These are phyloP conservation scores for Fusarium sp. DNA, from an alignment of 2,329 filamentous ascomycete genomes.

Conservation along the genomic window DNA sequence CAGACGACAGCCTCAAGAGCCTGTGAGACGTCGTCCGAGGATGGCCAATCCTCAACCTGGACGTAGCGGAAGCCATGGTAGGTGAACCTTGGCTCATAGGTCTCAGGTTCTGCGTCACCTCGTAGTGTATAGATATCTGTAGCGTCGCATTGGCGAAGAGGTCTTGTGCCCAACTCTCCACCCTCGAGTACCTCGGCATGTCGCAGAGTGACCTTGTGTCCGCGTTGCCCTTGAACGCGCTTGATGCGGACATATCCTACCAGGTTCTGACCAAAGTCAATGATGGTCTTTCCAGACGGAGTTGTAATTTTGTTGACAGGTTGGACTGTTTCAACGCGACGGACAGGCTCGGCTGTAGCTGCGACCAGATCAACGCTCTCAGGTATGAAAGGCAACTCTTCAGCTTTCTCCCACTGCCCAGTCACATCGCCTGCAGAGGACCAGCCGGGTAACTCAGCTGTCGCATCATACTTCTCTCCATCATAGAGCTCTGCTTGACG, in stretches of 20 bases:
- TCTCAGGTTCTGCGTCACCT: slow-evolving; percentile 24
- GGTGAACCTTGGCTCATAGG: slow-evolving; percentile 60
- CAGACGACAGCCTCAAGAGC: slow-evolving; percentile 52
- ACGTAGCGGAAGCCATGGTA: slow-evolving; percentile 67
- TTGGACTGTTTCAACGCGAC: slow-evolving; percentile 49
- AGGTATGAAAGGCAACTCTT: slow-evolving; percentile 4
- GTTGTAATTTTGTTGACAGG: slow-evolving; percentile 49
- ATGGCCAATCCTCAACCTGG: slow-evolving; percentile 59
- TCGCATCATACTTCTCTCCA: slow-evolving; percentile 62
- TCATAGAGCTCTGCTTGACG: slow-evolving; percentile 60
- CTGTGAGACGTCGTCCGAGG: slow-evolving; percentile 27
- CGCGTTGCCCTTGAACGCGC: slow-evolving; percentile 46
- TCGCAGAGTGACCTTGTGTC: slow-evolving; percentile 56
- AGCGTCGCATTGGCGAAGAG: slow-evolving; percentile 61
- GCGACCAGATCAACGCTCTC: slow-evolving; percentile 41
- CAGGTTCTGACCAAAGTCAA: slow-evolving; percentile 69
- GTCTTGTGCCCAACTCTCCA: slow-evolving; percentile 53
- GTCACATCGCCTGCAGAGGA: neutral
- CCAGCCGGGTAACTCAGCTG: slow-evolving; percentile 40
- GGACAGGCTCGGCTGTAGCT: slow-evolving; percentile 50
- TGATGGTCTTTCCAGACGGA: slow-evolving; percentile 56
- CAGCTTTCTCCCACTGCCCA: neutral
- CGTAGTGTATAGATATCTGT: slow-evolving; percentile 57
- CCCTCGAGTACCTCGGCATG: slow-evolving; percentile 68
- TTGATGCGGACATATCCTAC: slow-evolving; percentile 61